These are phyloP conservation scores for Carex littledalei DNA, from an alignment of 176 grass and related monocot species.

Conservation along the genomic window DNA sequence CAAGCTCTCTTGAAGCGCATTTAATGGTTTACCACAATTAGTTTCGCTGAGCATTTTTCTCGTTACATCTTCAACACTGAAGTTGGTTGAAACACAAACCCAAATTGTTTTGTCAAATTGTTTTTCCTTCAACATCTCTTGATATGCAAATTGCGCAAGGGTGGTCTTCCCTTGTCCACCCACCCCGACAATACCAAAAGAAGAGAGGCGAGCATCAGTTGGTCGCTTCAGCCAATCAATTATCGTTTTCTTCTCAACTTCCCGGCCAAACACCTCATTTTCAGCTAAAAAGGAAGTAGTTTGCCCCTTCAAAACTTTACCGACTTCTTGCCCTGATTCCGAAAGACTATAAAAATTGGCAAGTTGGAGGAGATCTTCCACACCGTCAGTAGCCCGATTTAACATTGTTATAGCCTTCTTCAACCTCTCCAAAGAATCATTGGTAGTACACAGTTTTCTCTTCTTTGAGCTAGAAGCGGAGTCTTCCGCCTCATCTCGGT, in stretches of 20 bases:
- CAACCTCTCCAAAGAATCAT: neutral
- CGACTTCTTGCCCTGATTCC: neutral
- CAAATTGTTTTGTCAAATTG: neutral
- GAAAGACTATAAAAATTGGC: neutral
- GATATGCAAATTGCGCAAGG: conserved; percentile 6
- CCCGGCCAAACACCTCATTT: neutral
- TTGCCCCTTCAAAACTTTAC: neutral
- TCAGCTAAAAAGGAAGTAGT: neutral
- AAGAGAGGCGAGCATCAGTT: neutral
- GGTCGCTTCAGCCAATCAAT: neutral
- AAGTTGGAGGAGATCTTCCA: neutral
- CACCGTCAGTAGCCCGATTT: neutral
- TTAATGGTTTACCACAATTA: too few species aligned
- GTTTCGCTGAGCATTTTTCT: neutral
- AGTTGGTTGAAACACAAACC: neutral
- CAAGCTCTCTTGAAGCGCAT: too few species aligned
- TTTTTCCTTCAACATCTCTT: neutral
- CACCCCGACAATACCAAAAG: neutral
- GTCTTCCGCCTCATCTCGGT: neutral
- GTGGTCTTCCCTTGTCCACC: conserved; percentile 29
- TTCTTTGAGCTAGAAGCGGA: neutral
- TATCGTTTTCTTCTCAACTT: neutral
- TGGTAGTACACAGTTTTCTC: neutral
- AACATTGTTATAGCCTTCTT: neutral
- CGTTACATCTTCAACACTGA: neutral